A percentile compares a stretch with the other conserved stretches of the same genome.
Evolutionary conservation across 352 stramenopile genomes (phyloP).

Genomic region (Pythium dissimile): DNA sequence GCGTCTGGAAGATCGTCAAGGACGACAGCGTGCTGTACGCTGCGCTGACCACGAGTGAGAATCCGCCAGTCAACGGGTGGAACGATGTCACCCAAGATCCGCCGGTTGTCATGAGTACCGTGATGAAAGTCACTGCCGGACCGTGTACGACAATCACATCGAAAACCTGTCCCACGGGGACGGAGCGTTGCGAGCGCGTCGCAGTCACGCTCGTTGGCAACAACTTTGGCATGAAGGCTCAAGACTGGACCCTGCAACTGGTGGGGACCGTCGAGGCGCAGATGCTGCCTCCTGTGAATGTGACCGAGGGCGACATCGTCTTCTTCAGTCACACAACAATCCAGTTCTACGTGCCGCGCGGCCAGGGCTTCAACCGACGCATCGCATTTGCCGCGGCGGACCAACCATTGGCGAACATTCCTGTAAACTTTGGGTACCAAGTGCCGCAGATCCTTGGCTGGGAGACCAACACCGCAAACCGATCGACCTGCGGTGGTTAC

Average conservation of each 20-base stretch:
- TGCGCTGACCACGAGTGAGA: constrained; percentile 15
- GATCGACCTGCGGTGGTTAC: constrained; percentile 62
- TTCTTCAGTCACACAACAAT: constrained; percentile 61
- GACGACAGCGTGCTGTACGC: constrained; percentile 22
- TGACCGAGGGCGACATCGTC: constrained; percentile 36
- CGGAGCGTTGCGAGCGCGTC: constrained; percentile 44
- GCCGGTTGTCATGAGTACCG: neutral
- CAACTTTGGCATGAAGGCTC: constrained; percentile 45
- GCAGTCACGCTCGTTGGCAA: constrained; percentile 40
- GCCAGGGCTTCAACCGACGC: constrained; percentile 40
- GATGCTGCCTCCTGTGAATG: constrained; percentile 24
- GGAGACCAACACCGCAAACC: constrained; percentile 41
- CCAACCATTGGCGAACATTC: constrained; percentile 28
- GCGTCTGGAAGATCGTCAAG: constrained; percentile 33
- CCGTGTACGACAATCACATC: constrained; percentile 26
- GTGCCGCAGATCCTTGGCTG: constrained; percentile 36
- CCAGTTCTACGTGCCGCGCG: constrained; percentile 47
- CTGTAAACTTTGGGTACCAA: constrained; percentile 42
- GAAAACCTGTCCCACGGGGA: constrained; percentile 32
- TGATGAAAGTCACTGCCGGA: constrained; percentile 37
- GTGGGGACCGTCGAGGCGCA: constrained; percentile 12
- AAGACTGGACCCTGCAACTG: constrained; percentile 44
- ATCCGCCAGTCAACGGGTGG: constrained; percentile 32
- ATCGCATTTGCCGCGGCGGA: constrained; percentile 35
- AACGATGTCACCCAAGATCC: constrained; percentile 23